Evolutionary conservation across 1,284 basidiomycete species (phyloP).

Genomic region (Psilocybe mexicana): DNA sequence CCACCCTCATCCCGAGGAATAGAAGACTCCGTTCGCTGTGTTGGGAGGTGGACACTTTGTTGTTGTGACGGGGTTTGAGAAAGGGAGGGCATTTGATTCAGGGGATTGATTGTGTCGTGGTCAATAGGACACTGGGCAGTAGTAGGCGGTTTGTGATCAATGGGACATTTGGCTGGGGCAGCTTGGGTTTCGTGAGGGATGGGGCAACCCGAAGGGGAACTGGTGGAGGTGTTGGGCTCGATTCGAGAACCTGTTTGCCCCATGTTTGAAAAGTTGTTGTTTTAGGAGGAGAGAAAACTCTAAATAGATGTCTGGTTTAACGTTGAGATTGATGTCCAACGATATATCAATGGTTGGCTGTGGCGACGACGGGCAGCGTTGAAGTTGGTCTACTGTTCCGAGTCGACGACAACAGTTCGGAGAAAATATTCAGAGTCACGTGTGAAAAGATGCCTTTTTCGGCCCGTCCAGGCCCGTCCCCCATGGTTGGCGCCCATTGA

Average conservation of each 20-base stretch:
- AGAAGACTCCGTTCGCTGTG: conserved; percentile 75
- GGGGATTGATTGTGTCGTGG: conserved; percentile 66
- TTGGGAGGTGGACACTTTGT: conserved; percentile 68
- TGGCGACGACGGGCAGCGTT: no score
- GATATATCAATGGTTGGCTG: not conserved
- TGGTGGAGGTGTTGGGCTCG: conserved; percentile 11
- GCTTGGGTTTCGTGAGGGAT: conserved; percentile 30
- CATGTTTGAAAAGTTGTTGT: conserved; percentile 21
- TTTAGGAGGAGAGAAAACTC: not conserved
- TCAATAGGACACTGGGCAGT: conserved; percentile 44
- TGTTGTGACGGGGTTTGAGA: conserved; percentile 66
- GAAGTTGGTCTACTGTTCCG: no score
- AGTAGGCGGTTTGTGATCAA: conserved; percentile 32
- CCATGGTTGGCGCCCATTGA: no score
- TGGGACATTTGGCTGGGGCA: conserved; percentile 34
- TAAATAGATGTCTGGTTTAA: not conserved
- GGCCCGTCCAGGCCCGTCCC: no score
- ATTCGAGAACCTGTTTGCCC: conserved; percentile 30
- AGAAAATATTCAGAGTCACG: no score
- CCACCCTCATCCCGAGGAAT: conserved; percentile 74
- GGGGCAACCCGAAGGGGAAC: conserved; percentile 29
- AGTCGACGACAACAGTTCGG: no score
- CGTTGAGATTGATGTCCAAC: no score
- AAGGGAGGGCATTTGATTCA: conserved; percentile 89
- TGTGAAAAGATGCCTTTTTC: no score